These are phyloP conservation scores for Calocybe gangraenosa DNA, from an alignment of 768 basidiomycete genomes.

Conservation along the genomic window DNA sequence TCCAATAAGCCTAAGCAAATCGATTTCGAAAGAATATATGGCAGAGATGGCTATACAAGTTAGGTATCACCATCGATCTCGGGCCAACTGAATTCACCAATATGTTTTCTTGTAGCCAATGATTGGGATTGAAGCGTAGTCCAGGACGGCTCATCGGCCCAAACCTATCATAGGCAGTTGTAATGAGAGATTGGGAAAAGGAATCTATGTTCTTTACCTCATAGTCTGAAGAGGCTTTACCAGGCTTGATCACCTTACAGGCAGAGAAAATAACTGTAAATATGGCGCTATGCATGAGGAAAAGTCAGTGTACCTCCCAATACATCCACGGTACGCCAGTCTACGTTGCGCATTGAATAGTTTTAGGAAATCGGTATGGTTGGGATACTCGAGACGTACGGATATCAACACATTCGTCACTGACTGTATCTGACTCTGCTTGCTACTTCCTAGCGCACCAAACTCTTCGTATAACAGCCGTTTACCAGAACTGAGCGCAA, in stretches of 20 bases:
- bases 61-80: conserved; percentile 19
- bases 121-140: conserved; percentile 17
- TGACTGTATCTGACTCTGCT: conserved; percentile 34
- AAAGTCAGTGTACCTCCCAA: conserved; percentile 17
- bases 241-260: conserved; percentile 17
- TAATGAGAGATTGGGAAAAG: neutral
- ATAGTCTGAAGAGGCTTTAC: conserved; percentile 18
- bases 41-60: too few species aligned
- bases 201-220: conserved; percentile 11
- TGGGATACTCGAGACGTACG: conserved; percentile 18
- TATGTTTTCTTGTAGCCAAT: conserved; percentile 15
- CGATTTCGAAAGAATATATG: too few species aligned
- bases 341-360: neutral
- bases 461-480: conserved; percentile 34
- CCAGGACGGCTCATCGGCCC: conserved; percentile 25
- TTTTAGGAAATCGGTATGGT: conserved; percentile 7
- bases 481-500: conserved; percentile 29
- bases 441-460: conserved; percentile 31
- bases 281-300: neutral
- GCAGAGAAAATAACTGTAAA: neutral
- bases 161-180: conserved; percentile 12
- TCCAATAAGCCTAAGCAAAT: too few species aligned
- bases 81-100: conserved; percentile 21
- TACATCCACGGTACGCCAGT: conserved; percentile 24
- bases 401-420: conserved; percentile 34